Evolutionary conservation across 768 basidiomycete genomes (phyloP), one percentile per base, ranked within the genome.

Genomic region (Solioccasus polychromus): DNA sequence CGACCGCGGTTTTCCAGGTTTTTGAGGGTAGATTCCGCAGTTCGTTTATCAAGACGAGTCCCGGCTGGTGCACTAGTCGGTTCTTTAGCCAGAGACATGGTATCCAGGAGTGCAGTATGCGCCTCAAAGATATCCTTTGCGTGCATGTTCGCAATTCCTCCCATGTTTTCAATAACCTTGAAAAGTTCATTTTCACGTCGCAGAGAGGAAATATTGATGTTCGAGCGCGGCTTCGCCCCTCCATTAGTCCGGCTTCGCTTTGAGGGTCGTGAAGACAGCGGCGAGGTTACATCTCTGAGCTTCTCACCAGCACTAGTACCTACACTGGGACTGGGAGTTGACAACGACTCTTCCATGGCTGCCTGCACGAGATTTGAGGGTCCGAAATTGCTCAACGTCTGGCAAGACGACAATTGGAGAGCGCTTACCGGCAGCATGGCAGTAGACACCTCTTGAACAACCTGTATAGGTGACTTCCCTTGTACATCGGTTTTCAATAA

Each of bases 111-210:
- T 18, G 74, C 73, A 39, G 75, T 71, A 53, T 91, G 86, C 11
- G 74, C 77, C 35, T 85, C 83, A 44, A 75, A 78, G 54, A 91
- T 77, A 49, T 89, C 85, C 54, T 82, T 87, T 20, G 76, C 73
- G 47, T 80, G 77, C 11, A 77, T 70, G 54, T 84, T 83, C 35
- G 76, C 67, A 32, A 91, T 78, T 1, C 90, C 91, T 7, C 84
- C 84, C 41, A 76, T 66, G 19, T 70, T 73, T 45, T 81, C 74
- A n/a, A 92, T 64, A 18, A 88, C 75, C 24, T 77, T 80, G 44
- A 82, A 59, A 38, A 92, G 62, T 62, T 93, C 91, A 49, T 86
- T 88, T 68, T 92, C 88, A 18, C 91, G 79, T 4, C 88, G 80
- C 32, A 89, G 69, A 46, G 84, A 76, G 14, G 90, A 88, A 20